Evolutionary conservation across 306 rosid species (phyloP), one percentile per base, ranked within the genome.

Genomic region (Begonia loranthoides): DNA sequence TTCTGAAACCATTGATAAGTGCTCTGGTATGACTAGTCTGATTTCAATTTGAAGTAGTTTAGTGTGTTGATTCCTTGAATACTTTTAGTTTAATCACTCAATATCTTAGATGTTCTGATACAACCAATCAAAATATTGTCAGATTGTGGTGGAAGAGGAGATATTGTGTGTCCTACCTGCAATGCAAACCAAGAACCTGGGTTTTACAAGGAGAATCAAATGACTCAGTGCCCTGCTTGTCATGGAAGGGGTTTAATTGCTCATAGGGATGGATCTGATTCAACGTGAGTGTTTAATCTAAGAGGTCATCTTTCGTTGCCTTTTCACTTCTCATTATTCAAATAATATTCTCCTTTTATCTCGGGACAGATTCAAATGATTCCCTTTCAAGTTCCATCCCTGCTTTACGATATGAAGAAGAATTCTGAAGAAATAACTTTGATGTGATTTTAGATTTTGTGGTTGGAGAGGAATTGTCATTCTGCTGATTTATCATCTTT

Each of bases 221-320:
- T 80, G 99, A 49, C 52, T 38, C 72, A 64, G 57, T 90, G 97
- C 59, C 59, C 79, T 45, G 60, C 74, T 72, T 90, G 99, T 79
- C 54, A 82, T 50, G 94, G 99, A 55, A 87, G 99, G 72, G 92
- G 99, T 63, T 80, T 86, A 70, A 75, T 90, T 66, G 99, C 99
- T 66, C 99, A 82, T 64, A 78, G 56, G 66, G 99, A 90, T 78
- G 99, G 95, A 68, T 86, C 99, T 58, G 99, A 90, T 66, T 60
- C 95, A 38, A 47, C 70, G 95, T 90, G 67, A 76, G 94, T 64
- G 6, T 41, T 41, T 41, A 54, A 17, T 66, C 65, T 52, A 8
- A 21, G 40, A 7, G 21, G 24, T 22, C 15, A 8, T 57, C 15
- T 16, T 57, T 15, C 2, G 13, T 45, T 8, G 17, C 17, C 1